Base-by-base conservation (phyloP, 768 basidiomycete species). In the Agaricus sinodeliciosus region DNA sequence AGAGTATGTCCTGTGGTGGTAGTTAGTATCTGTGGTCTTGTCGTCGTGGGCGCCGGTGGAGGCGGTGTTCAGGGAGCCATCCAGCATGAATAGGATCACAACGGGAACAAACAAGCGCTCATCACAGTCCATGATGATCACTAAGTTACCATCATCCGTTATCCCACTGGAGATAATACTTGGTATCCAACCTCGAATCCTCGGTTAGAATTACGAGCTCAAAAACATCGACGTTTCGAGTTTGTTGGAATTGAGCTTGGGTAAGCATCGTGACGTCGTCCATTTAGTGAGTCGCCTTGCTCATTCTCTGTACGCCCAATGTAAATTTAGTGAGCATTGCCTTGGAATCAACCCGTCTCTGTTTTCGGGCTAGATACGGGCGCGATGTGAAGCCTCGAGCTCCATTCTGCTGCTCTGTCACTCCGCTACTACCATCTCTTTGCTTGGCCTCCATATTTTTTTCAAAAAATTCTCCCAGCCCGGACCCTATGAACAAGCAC, bases 1-100 rank as follows among this genome's bases (percentile, higher is more conserved):
- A 9, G 52, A 34, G 28, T 48, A 39, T 48, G 36, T 22, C 22
- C 22, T 9, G 36, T 16, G 22, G 39, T 31, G 36, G 16, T 40
- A 13, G 28, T 35, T 13, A 42, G 9, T 34, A 15, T 27, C 16
- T 36, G 12, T 34, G 52, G 16, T 31, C 43, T 27, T 8, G 27
- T 41, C 44, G 44, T 43, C 37, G 45, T 26, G 16, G 39, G 12
- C 11, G 45, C 8, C 41, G 28, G 40, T 35, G 45, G 47, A 39
- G 15, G 31, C 34, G 18, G 45, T 53, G 44, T 40, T 53, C 39
- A 54, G 45, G 9, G 47, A 43, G 52, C 40, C 52, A 54, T 54
- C 45, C 28, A 54, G 40, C 52, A 54, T 54, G 52, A 44, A 54
- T 34, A 22, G 31, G 12, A 19, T 6, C 52, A 41, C 34, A 46